Evolutionary conservation across 176 grass and related monocot genomes (phyloP).

Genomic region (Bromus sterilis): DNA sequence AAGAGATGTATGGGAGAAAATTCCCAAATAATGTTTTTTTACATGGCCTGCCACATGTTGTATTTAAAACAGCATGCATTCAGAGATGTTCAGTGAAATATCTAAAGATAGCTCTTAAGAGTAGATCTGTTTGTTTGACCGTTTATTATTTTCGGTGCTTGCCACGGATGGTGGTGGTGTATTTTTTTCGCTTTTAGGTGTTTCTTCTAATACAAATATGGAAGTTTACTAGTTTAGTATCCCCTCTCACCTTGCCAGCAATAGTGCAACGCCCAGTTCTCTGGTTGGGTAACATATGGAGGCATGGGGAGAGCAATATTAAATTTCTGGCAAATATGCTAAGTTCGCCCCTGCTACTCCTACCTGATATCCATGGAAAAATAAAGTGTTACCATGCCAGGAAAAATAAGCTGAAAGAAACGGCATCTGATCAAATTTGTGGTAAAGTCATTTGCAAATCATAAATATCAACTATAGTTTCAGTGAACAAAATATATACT

Average conservation of each 20-base stretch:
- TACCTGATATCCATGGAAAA: constrained; percentile 25
- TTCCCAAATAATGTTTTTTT: background rate
- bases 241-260: constrained; percentile 20
- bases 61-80: background rate
- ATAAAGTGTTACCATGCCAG: background rate
- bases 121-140: background rate
- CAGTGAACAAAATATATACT: background rate
- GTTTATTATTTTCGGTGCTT: background rate
- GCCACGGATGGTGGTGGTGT: background rate
- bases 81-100: background rate
- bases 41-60: background rate
- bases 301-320: constrained; percentile 53
- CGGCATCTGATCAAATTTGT: background rate
- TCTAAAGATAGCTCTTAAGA: background rate
- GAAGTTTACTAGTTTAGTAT: no score
- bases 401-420: background rate
- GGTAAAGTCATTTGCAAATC: background rate
- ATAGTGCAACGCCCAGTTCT: background rate
- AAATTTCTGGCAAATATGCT: constrained; percentile 52
- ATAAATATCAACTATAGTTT: background rate
- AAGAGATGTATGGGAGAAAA: background rate
- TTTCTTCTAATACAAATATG: background rate
- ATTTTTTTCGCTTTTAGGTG: background rate
- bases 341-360: constrained; percentile 61
- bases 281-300: constrained; percentile 54